These are phyloP conservation scores for Tetracladium marchalianum DNA, from an alignment of 495 filamentous ascomycete genomes.

Conservation along the genomic window DNA sequence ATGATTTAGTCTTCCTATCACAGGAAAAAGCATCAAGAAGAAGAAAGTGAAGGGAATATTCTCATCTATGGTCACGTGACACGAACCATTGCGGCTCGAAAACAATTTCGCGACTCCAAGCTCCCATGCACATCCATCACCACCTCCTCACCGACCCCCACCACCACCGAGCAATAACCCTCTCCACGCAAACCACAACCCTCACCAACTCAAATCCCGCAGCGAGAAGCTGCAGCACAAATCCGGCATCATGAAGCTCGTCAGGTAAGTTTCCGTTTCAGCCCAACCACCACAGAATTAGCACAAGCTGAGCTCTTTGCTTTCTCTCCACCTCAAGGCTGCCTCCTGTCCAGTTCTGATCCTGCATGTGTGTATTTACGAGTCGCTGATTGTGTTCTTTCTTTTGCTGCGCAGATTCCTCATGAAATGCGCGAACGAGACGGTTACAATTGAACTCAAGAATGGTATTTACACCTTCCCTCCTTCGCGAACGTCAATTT, in stretches of 20 bases:
- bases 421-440: conserved; percentile 98
- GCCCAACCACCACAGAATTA: conserved; percentile 7
- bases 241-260: conserved; percentile 78
- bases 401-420: conserved; percentile 59
- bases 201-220: not conserved
- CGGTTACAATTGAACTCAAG: conserved; percentile 94
- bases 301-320: conserved; percentile 20
- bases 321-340: conserved; percentile 12
- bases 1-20: too few species aligned
- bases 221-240: not conserved
- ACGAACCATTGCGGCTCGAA: not conserved
- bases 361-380: not conserved
- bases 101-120: conserved; percentile 11
- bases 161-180: not conserved
- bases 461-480: conserved; percentile 56
- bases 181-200: not conserved
- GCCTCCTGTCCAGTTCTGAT: conserved; percentile 2
- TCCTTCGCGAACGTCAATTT: not conserved
- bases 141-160: not conserved
- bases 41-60: not conserved
- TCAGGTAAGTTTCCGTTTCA: conserved; percentile 64
- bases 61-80: conserved; percentile 3
- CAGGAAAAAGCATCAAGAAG: too few species aligned
- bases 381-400: conserved; percentile 25
- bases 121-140: not conserved